phyloP scores from a whole-genome alignment of 108 stramenopile genomes.

The Asterionellopsis glacialis region DNA sequence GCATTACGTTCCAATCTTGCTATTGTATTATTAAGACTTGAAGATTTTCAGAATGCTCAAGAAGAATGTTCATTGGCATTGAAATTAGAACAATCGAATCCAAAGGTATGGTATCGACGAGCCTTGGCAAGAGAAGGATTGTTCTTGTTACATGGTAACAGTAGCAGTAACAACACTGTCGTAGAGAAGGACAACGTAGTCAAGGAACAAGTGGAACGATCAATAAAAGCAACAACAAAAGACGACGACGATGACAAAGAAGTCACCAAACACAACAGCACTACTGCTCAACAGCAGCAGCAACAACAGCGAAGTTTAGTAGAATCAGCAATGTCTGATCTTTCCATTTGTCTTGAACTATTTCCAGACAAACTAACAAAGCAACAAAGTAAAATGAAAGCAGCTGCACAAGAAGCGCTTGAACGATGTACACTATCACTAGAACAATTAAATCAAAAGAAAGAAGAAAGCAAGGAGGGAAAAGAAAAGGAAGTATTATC shows the following conservation, averaged over 20 bases:
- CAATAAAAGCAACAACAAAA: no score
- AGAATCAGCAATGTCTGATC: not conserved
- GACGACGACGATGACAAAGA: no score
- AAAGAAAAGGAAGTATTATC: no score
- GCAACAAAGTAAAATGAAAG: conserved; percentile 3
- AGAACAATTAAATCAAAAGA: no score
- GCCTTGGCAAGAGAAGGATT: conserved; percentile 33
- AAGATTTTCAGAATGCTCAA: conserved; percentile 27
- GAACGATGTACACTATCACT: not conserved
- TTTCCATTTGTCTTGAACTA: not conserved
- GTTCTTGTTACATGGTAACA: not conserved
- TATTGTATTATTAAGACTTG: conserved; percentile 20
- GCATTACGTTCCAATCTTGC: conserved; percentile 38
- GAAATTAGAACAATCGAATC: conserved; percentile 7
- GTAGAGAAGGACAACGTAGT: not conserved
- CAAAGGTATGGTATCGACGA: conserved; percentile 32
- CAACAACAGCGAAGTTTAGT: not conserved
- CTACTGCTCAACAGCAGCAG: no score
- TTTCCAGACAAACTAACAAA: conserved; percentile 6
- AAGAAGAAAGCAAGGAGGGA: no score
- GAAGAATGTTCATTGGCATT: conserved; percentile 22
- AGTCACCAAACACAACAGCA: no score
- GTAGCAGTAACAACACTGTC: conserved; percentile 3
- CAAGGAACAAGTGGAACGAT: conserved; percentile 1
- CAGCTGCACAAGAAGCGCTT: not conserved